Evolutionary conservation across 2,329 filamentous ascomycete species (phyloP).

Genomic region (Metarhizium guizhouense): DNA sequence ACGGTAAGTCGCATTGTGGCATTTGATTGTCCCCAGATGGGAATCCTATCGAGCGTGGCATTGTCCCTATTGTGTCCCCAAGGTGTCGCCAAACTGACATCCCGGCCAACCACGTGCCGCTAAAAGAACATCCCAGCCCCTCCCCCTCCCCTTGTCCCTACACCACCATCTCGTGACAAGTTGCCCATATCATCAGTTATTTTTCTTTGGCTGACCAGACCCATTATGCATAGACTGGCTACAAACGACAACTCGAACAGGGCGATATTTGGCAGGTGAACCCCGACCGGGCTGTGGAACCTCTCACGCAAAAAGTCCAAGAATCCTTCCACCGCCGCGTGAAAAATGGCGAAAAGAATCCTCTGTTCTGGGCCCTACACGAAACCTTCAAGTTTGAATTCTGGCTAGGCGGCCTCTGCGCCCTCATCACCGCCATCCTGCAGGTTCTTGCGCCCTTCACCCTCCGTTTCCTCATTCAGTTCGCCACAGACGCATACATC

Average conservation of each 20-base stretch:
- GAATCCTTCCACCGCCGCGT: constrained; percentile 61
- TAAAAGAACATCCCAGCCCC: too few relatives aligned
- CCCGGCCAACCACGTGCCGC: too few relatives aligned
- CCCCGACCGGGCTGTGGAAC: constrained; percentile 63
- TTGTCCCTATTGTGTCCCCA: too few relatives aligned
- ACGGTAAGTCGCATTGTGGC: constrained; percentile 32
- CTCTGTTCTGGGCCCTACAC: constrained; percentile 71
- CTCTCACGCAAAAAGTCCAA: constrained; percentile 57
- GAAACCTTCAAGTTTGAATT: constrained; percentile 84
- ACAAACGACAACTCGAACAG: constrained; percentile 71
- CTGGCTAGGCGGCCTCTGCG: constrained; percentile 70
- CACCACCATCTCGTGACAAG: too few relatives aligned
- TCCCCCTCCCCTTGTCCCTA: too few relatives aligned
- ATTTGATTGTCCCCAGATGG: too few relatives aligned
- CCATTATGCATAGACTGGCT: constrained; percentile 53
- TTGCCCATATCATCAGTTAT: too few relatives aligned
- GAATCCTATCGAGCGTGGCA: too few relatives aligned
- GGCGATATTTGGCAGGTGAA: constrained; percentile 89
- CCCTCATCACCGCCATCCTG: constrained; percentile 62
- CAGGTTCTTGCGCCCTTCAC: constrained; percentile 81
- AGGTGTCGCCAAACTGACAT: too few relatives aligned
- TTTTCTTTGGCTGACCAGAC: background rate
- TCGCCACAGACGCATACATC: constrained; percentile 69
- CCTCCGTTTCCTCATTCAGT: constrained; percentile 77
- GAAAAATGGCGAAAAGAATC: constrained; percentile 59